These are phyloP conservation scores for Hypomontagnella monticulosa DNA, from an alignment of 495 filamentous ascomycete species.

Conservation along the genomic window DNA sequence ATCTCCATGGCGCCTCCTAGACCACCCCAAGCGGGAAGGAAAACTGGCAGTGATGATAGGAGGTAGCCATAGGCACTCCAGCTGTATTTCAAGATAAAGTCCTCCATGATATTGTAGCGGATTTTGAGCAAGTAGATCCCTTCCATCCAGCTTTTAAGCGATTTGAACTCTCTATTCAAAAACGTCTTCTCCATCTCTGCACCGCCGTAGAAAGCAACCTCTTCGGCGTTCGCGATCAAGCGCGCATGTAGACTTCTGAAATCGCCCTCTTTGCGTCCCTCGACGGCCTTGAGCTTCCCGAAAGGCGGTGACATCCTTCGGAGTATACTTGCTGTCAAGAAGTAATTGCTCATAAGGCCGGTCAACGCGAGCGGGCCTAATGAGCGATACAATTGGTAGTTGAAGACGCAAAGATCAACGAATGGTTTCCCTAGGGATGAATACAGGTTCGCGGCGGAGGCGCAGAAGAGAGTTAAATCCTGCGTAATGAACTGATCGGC, in stretches of 20 bases:
- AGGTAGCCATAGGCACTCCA: conserved; percentile 99
- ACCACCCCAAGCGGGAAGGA: conserved; percentile 95
- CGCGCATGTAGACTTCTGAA: conserved; percentile 90
- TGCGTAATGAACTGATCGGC: conserved; percentile 98
- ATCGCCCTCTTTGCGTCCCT: conserved; percentile 92
- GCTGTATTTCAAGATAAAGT: conserved; percentile 97
- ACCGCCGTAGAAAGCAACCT: conserved; percentile 98
- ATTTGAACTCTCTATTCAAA: conserved; percentile 87
- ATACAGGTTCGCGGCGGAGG: conserved; percentile 90
- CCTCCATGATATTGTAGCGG: conserved; percentile 97
- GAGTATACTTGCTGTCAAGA: conserved; percentile 87
- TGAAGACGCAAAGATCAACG: conserved; percentile 95
- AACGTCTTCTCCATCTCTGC: conserved; percentile 92
- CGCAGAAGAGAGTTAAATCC: conserved; percentile 94
- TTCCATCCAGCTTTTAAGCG: conserved; percentile 94
- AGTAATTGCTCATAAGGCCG: conserved; percentile 89
- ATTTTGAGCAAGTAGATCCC: conserved; percentile 95
- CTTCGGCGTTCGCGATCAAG: conserved; percentile 95
- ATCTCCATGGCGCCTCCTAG: conserved; percentile 75
- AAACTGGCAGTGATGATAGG: conserved; percentile 89
- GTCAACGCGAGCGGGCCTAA: conserved; percentile 88
- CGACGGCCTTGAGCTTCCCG: conserved; percentile 93
- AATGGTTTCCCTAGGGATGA: conserved; percentile 96
- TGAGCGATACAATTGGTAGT: conserved; percentile 93
- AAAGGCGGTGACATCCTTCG: conserved; percentile 91